Evolutionary conservation across 192 early-diverging fungal genomes (phyloP), one percentile per base, ranked within the genome.

Genomic region (Entomortierella beljakovae): DNA sequence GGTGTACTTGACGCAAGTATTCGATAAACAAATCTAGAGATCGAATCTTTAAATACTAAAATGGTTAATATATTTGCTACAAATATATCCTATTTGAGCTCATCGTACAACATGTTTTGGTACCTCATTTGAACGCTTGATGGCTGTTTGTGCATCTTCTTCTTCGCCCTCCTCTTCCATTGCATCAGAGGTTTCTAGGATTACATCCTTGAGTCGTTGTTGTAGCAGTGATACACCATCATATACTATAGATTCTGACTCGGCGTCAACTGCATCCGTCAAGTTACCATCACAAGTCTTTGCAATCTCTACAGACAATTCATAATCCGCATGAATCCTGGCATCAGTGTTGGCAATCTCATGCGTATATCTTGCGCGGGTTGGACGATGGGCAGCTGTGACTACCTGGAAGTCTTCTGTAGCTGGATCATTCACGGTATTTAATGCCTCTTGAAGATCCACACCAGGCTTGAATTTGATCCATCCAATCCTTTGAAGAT

Each of bases 401-500:
- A 62, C 57, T 0, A 51, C 67, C 49, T 79, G 67, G 53, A 63
- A 79, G 32, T 79, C 68, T 9, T 79, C 66, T 65, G 74, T 77
- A 8, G 55, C 34, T 10, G 75, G 67, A 23, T 79, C 67, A 20
- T 56, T 60, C 37, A 79, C 18, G 23, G 81, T 75, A 25, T 88
- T 84, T 68, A 90, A 73, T 23, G 92, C 91, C 46, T 80, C 83
- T 15, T 91, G 88, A 80, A 97, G 86, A 70, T 97, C 92, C n/a
- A 94, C 93, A 23, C 91, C 94, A 29, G 92, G 83, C 54, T 91
- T 87, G 68, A 98, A 97, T 25, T 91, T 88, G 66, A 95, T 90
- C 97, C 97, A 99, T 13, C 95, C 97, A 63, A 96, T 86, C 18
- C 97, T 92, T 76, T 92, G 88, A 80, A 92, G 93, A 65, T 94